Conservation (phyloP, 768 basidiomycete species). For the Sutorius australiensis region DNA sequence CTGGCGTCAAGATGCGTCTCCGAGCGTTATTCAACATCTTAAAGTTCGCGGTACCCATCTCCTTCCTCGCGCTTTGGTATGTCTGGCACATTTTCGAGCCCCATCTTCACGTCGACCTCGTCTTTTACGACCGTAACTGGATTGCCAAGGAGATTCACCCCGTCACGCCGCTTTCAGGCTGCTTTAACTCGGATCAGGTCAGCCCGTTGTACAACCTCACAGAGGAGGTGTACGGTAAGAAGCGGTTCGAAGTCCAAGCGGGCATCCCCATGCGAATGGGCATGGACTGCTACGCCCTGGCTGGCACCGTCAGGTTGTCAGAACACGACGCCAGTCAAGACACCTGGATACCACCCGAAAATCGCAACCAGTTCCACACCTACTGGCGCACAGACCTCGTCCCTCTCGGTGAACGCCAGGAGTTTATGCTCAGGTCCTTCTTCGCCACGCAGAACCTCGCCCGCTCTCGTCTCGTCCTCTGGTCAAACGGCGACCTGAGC, state of each 20-base stretch:
- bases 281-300: constrained; percentile 90
- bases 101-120: constrained; percentile 68
- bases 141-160: constrained; percentile 65
- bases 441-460: constrained; percentile 83
- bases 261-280: constrained; percentile 77
- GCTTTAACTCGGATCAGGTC: constrained; percentile 61
- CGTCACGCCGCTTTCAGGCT: constrained; percentile 63
- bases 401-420: constrained; percentile 74
- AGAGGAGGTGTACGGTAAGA: constrained; percentile 57
- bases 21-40: constrained; percentile 37
- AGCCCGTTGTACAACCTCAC: constrained; percentile 68
- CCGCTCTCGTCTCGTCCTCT: constrained; percentile 71
- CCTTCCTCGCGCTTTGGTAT: constrained; percentile 27
- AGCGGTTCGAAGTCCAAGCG: constrained; percentile 70
- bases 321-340: constrained; percentile 5
- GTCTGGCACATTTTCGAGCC: constrained; percentile 64
- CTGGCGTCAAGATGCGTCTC: constrained; percentile 17
- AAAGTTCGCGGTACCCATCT: constrained; percentile 42
- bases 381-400: constrained; percentile 92
- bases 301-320: constrained; percentile 61
- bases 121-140: constrained; percentile 77
- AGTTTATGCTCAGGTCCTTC: constrained; percentile 87
- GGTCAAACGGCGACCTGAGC: constrained; percentile 84
- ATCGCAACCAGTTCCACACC: constrained; percentile 75
- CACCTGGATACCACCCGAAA: constrained; percentile 32